These are phyloP conservation scores for Pseudozyma tsukubaensis DNA, from an alignment of 1,284 basidiomycete species.

Conservation along the genomic window DNA sequence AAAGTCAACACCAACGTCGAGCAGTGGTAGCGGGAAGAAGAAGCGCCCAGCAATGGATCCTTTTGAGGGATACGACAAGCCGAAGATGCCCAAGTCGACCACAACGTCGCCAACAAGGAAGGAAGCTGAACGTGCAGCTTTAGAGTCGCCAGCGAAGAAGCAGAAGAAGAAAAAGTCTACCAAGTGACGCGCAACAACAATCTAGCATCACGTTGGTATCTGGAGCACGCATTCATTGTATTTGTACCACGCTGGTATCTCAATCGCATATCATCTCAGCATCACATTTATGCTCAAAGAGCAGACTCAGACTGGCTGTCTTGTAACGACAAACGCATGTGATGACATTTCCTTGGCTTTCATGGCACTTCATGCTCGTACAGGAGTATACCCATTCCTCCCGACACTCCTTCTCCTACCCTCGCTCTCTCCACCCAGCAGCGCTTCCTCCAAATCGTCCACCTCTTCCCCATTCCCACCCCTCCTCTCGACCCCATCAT, in stretches of 20 bases:
- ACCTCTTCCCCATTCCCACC: slow-evolving; percentile 9
- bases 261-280: slow-evolving; percentile 14
- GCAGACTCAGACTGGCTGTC: background rate
- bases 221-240: slow-evolving; percentile 17
- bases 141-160: slow-evolving; percentile 25
- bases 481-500: slow-evolving; percentile 12
- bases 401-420: slow-evolving; percentile 23
- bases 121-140: slow-evolving; percentile 11
- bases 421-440: slow-evolving; percentile 22
- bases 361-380: slow-evolving; percentile 11
- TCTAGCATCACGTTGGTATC: background rate
- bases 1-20: slow-evolving; percentile 6
- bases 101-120: slow-evolving; percentile 5
- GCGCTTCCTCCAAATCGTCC: slow-evolving; percentile 33
- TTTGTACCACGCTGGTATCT: slow-evolving; percentile 18
- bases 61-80: slow-evolving; percentile 51
- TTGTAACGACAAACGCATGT: background rate
- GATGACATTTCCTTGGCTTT: slow-evolving; percentile 1
- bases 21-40: slow-evolving; percentile 17
- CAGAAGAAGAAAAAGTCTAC: slow-evolving; percentile 36
- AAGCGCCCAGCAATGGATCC: slow-evolving; percentile 49
- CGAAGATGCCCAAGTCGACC: slow-evolving; percentile 27
- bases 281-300: background rate
- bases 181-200: slow-evolving; percentile 8
- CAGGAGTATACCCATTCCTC: slow-evolving; percentile 33